Evolutionary conservation across 2,329 filamentous ascomycete genomes (phyloP), one percentile per base, ranked within the genome.

Genomic region (Fusarium metavorans): DNA sequence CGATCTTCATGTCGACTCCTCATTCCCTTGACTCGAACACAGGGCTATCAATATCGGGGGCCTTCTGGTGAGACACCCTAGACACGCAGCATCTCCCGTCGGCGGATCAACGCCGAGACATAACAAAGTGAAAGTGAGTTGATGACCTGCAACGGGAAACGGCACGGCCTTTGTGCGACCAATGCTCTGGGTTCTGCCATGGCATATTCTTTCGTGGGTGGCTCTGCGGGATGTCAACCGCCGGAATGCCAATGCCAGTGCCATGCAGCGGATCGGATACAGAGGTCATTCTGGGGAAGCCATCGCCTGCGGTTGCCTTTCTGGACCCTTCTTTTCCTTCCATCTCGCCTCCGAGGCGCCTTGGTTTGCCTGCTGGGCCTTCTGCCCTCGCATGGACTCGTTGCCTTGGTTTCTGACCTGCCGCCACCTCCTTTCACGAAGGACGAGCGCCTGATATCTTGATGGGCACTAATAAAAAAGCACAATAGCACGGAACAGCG

Each of bases 21-120:
- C 66, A 77, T 76, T 65, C 66, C 52, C 66, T 76, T 76, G 73
- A 77, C 75, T 76, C 70, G 54, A 60, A 43, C 43, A 64, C 61
- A 61, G 45, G 67, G 57, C 25, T 66, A 59, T 43, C 52, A 56
- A 54, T 30, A 54, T 54, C 18, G 48, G 56, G 57, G 43, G 45
- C 35, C 37, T 54, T 23, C 48, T 67, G 65, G 70, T 67, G 67
- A 75, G 66, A 77, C 67, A 75, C 41, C 54, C 62, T 64, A 73
- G 66, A 77, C 67, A 72, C 41, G 37, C 62, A 68, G 64, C 54
- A 70, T 67, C 52, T 66, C 50, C 48, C 54, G 50, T 43, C 60
- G 60, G 66, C 65, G 64, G 66, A 72, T 68, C 59, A 73, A 64
- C 67, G 62, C 70, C 63, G 68, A 72, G 70, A 76, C 71, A 77